Evolutionary conservation across 2,329 filamentous ascomycete species (phyloP), one percentile per base, ranked within the genome.

Genomic region (Xylariales sp.): DNA sequence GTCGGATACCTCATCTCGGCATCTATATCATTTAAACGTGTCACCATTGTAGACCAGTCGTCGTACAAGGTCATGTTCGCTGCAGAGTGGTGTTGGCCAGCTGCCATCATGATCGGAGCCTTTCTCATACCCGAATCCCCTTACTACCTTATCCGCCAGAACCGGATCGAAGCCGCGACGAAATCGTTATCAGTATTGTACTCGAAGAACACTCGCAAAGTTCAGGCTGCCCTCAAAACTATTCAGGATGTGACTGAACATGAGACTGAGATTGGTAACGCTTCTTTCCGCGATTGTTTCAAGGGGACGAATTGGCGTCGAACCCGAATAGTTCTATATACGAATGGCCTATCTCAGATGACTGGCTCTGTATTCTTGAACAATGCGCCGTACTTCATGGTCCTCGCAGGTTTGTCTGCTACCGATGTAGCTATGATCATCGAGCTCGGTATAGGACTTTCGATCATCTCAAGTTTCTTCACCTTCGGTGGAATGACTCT

Each of bases 11-110:
- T 39, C 25, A 31, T 39, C 25, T 24, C 37, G 18, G 37, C 37
- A 14, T 39, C 37, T 6, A 31, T 39, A 16, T 39, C 37, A n/a
- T 39, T 39, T 12, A 39, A 24, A 12, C 37, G 37, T 12, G 37
- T 39, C 27, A 39, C 37, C 10, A 39, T 39, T 11, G 31, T 39
- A 27, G 37, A 39, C 16, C 21, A 39, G 11, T 39, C 37, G 14
- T 22, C 37, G 10, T 39, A 39, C 27, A 39, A 39, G 27, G 27
- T 39, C 37, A 18, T 39, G 25, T 39, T 39, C 27, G 37, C 37
- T 14, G 27, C 37, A 11, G 37, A 39, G 20, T 39, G 37, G 37
- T 39, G 37, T 19, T 39, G 37, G 37, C 37, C 37, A 7, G 25
- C 37, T 12, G 37, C 37, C 5, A 15, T 39, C 4, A 22, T 39